Conservation (phyloP, 2,329 filamentous ascomycete species). For the Pestalotiopsis fici region DNA sequence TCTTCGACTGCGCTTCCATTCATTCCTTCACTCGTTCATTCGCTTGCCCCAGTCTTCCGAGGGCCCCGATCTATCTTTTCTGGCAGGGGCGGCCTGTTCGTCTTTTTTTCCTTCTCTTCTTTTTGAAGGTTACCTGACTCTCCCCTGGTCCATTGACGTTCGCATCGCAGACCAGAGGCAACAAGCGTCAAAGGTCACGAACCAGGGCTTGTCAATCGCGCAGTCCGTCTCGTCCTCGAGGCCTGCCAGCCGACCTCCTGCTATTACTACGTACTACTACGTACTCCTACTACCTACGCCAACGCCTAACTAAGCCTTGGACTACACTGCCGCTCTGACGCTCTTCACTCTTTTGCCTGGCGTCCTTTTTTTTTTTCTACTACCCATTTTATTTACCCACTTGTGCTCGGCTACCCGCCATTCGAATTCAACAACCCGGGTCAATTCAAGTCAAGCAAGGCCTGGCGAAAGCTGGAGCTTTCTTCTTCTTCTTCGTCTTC, state of each 20-base stretch:
- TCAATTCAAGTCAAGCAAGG: neutral
- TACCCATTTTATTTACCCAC: constrained; percentile 4
- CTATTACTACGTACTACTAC: too few relatives aligned
- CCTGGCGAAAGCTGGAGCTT: neutral
- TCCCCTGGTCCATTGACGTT: neutral
- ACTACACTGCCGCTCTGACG: neutral
- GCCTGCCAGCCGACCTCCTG: neutral
- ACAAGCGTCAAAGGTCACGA: neutral
- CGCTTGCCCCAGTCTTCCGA: neutral
- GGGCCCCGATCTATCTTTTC: constrained; percentile 13
- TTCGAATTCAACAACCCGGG: neutral
- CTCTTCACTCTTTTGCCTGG: neutral
- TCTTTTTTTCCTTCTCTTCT: neutral
- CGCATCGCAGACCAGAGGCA: neutral
- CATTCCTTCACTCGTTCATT: constrained; percentile 18
- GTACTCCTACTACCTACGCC: too few relatives aligned
- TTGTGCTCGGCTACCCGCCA: neutral
- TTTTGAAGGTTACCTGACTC: neutral
- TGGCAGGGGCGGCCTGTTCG: neutral
- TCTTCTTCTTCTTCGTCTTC: neutral
- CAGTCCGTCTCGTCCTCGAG: neutral
- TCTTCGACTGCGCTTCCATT: constrained; percentile 25
- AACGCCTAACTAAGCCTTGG: too few relatives aligned
- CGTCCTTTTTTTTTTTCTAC: neutral
- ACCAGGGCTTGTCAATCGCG: neutral